Percentiles rank a stretch among this genome's conserved stretches.
Evolutionary conservation across 2,329 filamentous ascomycete genomes (phyloP).

Genomic region (Pseudogymnoascus sp.): DNA sequence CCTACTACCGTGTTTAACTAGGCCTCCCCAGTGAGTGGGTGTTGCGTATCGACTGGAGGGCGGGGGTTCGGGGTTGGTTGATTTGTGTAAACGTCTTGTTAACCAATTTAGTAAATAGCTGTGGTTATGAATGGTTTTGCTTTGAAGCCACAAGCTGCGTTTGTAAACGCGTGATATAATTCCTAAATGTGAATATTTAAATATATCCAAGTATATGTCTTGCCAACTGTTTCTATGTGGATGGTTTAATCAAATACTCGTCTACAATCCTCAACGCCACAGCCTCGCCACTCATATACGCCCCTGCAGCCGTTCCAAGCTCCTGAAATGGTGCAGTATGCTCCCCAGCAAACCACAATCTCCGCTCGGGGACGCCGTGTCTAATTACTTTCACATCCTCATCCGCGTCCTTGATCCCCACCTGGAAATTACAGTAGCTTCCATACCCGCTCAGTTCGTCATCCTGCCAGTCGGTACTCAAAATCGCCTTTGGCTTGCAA

Average conservation of each 20-base stretch:
- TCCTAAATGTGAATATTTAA: background rate
- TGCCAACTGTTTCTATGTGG: background rate
- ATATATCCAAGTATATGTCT: background rate
- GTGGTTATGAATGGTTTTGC: background rate
- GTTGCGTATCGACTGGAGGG: background rate
- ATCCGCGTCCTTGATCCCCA: conserved; percentile 48
- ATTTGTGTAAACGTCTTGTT: background rate
- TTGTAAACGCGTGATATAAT: background rate
- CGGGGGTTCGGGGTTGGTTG: background rate
- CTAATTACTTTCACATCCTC: conserved; percentile 48
- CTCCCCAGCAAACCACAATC: conserved; percentile 60
- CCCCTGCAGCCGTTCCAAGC: conserved; percentile 79
- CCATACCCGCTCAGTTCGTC: conserved; percentile 61
- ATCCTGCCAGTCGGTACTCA: conserved; percentile 57
- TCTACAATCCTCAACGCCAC: conserved; percentile 58
- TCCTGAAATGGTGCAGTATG: conserved; percentile 84
- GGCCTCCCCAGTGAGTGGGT: background rate
- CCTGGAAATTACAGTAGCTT: conserved; percentile 61
- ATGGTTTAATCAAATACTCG: conserved; percentile 37
- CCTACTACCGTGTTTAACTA: background rate
- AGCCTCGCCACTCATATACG: conserved; percentile 83
- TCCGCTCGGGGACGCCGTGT: conserved; percentile 33
- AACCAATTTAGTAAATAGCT: background rate
- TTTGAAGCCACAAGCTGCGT: background rate
- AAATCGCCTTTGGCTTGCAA: conserved; percentile 46